Conservation (phyloP, 2,329 filamentous ascomycete species). For the Xylaria sp. region DNA sequence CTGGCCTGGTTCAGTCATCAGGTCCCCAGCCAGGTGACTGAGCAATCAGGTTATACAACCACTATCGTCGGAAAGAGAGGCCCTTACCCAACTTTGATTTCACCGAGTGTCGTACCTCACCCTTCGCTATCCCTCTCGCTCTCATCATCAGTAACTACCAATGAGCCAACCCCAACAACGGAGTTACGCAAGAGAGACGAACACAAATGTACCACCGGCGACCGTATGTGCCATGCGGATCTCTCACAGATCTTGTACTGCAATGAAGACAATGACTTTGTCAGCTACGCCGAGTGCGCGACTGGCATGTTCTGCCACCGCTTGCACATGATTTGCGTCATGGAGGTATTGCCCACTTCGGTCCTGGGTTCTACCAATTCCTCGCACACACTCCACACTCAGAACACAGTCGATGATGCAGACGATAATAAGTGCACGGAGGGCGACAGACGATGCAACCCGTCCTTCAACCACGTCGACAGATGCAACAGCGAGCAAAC, state of each 20-base stretch:
- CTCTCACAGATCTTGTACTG: constrained; percentile 24
- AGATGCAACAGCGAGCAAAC: constrained; percentile 27
- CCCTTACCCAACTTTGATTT: not conserved
- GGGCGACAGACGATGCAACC: constrained; percentile 31
- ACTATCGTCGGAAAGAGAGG: no score
- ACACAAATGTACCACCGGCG: constrained; percentile 24
- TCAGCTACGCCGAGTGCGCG: constrained; percentile 18
- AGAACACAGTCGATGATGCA: not conserved
- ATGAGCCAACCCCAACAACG: not conserved
- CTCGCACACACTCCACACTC: not conserved
- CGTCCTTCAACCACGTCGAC: constrained; percentile 32
- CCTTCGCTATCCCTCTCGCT: not conserved
- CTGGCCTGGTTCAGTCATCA: not conserved
- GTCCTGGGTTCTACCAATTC: no score
- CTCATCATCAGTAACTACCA: not conserved
- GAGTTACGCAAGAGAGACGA: constrained; percentile 2
- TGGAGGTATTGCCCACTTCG: not conserved
- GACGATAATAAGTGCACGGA: constrained; percentile 16
- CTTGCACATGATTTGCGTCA: constrained; percentile 28
- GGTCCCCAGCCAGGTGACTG: not conserved
- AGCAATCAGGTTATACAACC: not conserved
- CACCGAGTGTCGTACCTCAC: not conserved
- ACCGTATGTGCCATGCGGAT: constrained; percentile 23
- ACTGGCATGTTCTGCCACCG: constrained; percentile 30
- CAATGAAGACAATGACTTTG: constrained; percentile 29